Base-by-base conservation (phyloP, 495 filamentous ascomycete species). In the Annulohypoxylon stygium region DNA sequence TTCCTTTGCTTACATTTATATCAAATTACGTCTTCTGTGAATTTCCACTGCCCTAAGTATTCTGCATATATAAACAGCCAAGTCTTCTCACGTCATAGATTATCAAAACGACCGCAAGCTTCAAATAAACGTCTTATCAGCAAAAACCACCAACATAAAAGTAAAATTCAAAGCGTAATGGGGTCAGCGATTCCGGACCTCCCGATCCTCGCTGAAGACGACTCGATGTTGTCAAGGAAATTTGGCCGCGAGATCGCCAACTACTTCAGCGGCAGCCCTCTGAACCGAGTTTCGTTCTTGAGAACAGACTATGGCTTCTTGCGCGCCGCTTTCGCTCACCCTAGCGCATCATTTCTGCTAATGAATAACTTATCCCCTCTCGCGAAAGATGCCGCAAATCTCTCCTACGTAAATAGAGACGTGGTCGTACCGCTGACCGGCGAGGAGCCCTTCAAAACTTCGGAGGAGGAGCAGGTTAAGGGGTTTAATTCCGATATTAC, bases 221-320 rank as follows among this genome's bases (percentile, higher is more conserved):
- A 95, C 84, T 93, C 92, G 6, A 94, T 95, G 90, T 83, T 99
- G 73, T 89, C 91, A 48, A 87, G 90, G 54, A 96, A 92, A 68
- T 98, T 97, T 80, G 96, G 96, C 75, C 90, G 86, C 73, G 96
- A 98, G 83, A 89, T 93, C 11, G 90, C 91, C 73, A 98, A 99
- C 83, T 99, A 98, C 87, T 98, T 97, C 84, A 92, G 93, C 66
- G 93, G 94, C 87, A 81, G 79, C 54, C 85, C 85, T 0, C 71
- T 88, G 30, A 88, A 88, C 75, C 82, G 87, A 4, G 86, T 98
- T 2, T 95, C 93, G 1, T 99, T 98, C 79, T 85, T 98, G 43
- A 92, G 96, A 26, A 84, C 85, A 16, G 91, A 97, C 69, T 89
- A 94, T 71, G 75, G 79, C 3, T 99, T 98, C 79, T 88, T 99